phyloP scores from a whole-genome alignment of 306 rosid species.

The Casuarina glauca region DNA sequence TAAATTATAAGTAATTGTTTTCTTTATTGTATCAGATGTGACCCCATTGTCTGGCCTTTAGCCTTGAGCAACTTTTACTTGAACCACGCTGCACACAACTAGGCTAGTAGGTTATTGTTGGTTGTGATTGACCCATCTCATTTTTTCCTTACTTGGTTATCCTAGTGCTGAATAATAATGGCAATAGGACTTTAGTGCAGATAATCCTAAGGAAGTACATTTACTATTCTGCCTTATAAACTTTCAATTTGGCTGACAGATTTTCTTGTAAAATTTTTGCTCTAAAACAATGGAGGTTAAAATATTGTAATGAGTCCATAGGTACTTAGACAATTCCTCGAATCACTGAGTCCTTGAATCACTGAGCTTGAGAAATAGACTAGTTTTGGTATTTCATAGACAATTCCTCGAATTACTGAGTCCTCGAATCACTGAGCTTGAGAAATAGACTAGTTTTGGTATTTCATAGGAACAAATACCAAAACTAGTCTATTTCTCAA shows the following conservation, averaged over 20 bases:
- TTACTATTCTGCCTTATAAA: background rate
- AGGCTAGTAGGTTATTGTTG: background rate
- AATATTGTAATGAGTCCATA: background rate
- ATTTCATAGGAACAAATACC: background rate
- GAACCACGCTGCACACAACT: background rate
- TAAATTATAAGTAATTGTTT: background rate
- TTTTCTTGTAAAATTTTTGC: background rate
- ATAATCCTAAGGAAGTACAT: background rate
- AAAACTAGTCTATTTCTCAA: background rate
- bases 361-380: background rate
- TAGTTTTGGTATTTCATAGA: background rate
- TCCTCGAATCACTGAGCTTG: no score
- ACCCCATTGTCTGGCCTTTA: conserved; percentile 4
- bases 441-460: background rate
- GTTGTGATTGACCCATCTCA: background rate
- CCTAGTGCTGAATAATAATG: background rate
- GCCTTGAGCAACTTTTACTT: background rate
- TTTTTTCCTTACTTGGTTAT: background rate
- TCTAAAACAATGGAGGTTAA: background rate
- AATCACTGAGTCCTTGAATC: background rate
- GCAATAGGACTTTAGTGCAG: background rate
- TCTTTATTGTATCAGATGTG: conserved; percentile 7
- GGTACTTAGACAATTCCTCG: background rate
- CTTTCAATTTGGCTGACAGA: background rate
- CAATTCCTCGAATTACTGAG: background rate